Percentiles rank a stretch among this genome's conserved stretches.
phyloP scores from a whole-genome alignment of 306 rosid genomes.

The Argentina anserina region DNA sequence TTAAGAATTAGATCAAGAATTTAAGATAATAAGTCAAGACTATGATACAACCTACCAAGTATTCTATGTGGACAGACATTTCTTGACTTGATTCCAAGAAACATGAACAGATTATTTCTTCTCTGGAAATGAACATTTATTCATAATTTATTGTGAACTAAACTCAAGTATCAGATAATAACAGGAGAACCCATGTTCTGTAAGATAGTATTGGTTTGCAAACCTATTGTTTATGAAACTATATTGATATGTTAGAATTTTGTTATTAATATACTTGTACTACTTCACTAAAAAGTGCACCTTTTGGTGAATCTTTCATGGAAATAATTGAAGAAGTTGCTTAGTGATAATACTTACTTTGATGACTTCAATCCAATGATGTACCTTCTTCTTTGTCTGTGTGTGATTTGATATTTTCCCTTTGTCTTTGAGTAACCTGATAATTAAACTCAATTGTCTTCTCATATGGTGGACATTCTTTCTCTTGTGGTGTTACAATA shows the following conservation, averaged over 20 bases:
- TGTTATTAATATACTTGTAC: not conserved
- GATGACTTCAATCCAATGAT: constrained; percentile 43
- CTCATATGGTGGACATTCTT: constrained; percentile 15
- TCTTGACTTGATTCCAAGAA: constrained; percentile 10
- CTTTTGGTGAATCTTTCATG: not conserved
- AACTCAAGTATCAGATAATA: not conserved
- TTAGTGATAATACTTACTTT: not conserved
- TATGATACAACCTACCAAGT: not conserved
- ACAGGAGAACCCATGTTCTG: not conserved
- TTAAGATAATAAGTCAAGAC: constrained; percentile 27
- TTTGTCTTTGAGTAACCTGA: constrained; percentile 11
- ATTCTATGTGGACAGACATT: constrained; percentile 6
- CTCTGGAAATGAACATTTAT: not conserved
- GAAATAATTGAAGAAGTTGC: constrained; percentile 3
- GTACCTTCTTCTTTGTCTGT: constrained; percentile 63
- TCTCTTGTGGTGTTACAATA: constrained; percentile 22
- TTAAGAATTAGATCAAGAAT: not conserved
- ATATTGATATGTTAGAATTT: not conserved
- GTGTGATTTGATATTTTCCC: constrained; percentile 28
- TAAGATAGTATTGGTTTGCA: not conserved
- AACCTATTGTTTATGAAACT: not conserved
- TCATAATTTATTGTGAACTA: not conserved
- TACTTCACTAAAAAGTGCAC: not conserved
- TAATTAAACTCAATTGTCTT: constrained; percentile 19
- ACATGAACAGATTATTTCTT: not conserved